Evolutionary conservation across 2,329 filamentous ascomycete genomes (phyloP).

Genomic region (Colletotrichum gloeosporioides): DNA sequence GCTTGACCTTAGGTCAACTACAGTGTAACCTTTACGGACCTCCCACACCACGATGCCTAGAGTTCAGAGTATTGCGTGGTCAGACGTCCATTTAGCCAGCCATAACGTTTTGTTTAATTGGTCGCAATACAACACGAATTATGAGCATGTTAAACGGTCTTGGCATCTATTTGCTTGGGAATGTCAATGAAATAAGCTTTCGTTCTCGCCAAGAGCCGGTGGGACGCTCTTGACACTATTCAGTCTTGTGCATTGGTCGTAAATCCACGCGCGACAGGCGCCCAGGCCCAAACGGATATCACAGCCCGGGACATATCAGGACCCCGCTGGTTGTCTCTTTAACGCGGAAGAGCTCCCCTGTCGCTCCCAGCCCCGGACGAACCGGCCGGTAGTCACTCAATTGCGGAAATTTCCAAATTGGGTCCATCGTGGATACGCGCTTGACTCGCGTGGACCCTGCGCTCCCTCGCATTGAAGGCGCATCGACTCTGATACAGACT

Average conservation of each 20-base stretch:
- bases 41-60: not conserved
- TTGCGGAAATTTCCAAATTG: not conserved
- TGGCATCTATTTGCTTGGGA: not conserved
- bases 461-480: not conserved
- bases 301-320: not conserved
- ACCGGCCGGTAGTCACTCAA: not conserved
- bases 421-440: not conserved
- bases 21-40: not conserved
- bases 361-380: not conserved
- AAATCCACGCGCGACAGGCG: not conserved
- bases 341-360: not conserved
- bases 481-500: not conserved
- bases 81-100: not conserved
- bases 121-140: not conserved
- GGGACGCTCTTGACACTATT: not conserved
- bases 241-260: not conserved
- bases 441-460: conserved; percentile 4
- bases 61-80: not conserved
- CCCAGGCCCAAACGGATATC: not conserved
- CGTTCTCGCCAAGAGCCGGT: not conserved
- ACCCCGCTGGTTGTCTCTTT: not conserved
- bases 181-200: not conserved
- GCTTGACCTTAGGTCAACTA: conserved; percentile 9
- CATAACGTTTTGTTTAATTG: not conserved
- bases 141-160: not conserved